Evolutionary conservation across 2,329 filamentous ascomycete genomes (phyloP), one percentile per base, ranked within the genome.

Genomic region (Thelonectria olida): DNA sequence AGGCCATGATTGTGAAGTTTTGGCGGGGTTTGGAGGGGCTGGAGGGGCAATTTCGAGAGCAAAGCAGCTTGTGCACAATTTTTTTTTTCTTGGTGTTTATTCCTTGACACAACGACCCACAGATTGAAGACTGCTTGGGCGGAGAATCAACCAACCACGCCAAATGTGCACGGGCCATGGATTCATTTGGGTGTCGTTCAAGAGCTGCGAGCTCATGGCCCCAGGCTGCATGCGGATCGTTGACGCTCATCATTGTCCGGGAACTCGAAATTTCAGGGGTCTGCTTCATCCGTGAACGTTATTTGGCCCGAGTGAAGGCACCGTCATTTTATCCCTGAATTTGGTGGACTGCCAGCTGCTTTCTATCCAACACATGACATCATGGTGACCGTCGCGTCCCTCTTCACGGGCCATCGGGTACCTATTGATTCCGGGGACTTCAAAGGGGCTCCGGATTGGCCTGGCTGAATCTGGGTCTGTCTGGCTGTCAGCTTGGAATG

Each of bases 71-170:
- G 64, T 64, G 61, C 63, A 71, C 59, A 69, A 72, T 67, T 68
- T 41, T 65, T 74, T 72, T 42, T 41, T 65, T 74, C 70, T 25
- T 73, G 68, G 67, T 71, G 70, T 72, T 71, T 70, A 61, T 50
- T 45, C 39, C 34, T 27, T 39, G 12, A 23, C 41, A 38, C 20
- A 31, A 44, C 36, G 28, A 50, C 61, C 55, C 64, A 48, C 9
- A 19, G 5, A 41, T 45, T 34, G 25, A 54, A 17, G 41, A 25
- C 4, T 6, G 19, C 15, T 25, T 12, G 53, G 25, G 19, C 27
- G 19, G 28, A 44, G 22, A 41, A 31, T 15, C 23, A n/a, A 34
- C 31, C 7, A 34, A 34, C 28, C 7, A 5, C 5, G 31, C 31
- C 12, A 23, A 38, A 22, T 27, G 25, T 38, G 61, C 61, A 54